Evolutionary conservation across 768 basidiomycete species (phyloP).

Genomic region (Phaeotremella fagi): DNA sequence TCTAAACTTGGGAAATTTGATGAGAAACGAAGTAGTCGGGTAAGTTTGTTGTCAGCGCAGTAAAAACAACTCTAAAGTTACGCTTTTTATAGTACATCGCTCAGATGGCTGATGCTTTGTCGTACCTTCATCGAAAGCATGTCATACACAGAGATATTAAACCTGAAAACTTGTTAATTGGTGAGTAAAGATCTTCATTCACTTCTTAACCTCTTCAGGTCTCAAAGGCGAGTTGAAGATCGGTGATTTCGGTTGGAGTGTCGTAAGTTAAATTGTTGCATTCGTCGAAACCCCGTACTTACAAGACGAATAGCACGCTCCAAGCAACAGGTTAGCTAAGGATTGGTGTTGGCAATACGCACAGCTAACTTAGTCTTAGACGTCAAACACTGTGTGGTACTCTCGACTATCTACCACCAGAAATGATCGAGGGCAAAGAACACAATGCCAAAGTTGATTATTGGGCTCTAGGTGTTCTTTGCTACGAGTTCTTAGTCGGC

Average conservation of each 20-base stretch:
- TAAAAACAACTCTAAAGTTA: too few relatives aligned
- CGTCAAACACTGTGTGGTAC: conserved; percentile 91
- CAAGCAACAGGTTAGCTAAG: conserved; percentile 61
- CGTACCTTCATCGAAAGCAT: conserved; percentile 88
- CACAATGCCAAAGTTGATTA: conserved; percentile 88
- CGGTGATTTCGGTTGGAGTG: conserved; percentile 95
- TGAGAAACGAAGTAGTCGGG: conserved; percentile 71
- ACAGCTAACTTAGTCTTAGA: conserved; percentile 14
- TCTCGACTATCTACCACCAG: conserved; percentile 92
- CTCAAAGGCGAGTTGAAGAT: conserved; percentile 96
- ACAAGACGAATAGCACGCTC: conserved; percentile 59
- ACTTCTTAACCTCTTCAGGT: conserved; percentile 9
- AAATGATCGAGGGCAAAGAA: conserved; percentile 92
- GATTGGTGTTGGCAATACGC: not conserved
- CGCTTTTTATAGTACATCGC: conserved; percentile 93
- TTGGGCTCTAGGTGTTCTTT: conserved; percentile 95
- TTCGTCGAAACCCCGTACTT: not conserved
- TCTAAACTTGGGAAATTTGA: conserved; percentile 78
- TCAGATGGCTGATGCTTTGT: conserved; percentile 95
- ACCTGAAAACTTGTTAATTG: conserved; percentile 91
- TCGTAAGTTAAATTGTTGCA: conserved; percentile 21
- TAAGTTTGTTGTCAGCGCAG: too few relatives aligned
- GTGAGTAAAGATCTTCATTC: conserved; percentile 48
- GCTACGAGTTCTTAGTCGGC: conserved; percentile 89
- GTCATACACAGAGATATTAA: conserved; percentile 99